phyloP scores from a whole-genome alignment of 345 rosid genomes.

The Mercurialis annua region DNA sequence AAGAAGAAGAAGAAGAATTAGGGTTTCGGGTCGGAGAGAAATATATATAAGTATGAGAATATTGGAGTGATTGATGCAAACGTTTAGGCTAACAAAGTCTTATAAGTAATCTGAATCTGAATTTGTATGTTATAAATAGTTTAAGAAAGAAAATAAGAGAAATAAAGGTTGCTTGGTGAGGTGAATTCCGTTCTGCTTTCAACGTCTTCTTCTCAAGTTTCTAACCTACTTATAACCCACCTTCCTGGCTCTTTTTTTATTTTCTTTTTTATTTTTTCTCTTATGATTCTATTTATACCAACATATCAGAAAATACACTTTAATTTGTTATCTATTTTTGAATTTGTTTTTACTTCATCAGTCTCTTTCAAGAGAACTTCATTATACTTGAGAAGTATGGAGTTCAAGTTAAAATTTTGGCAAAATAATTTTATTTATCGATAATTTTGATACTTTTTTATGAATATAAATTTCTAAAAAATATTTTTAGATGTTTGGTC shows the following conservation, averaged over 20 bases:
- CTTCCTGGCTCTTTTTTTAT: slow-evolving; percentile 12
- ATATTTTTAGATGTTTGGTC: too few relatives aligned
- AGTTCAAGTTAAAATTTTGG: too few relatives aligned
- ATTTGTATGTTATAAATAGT: background rate
- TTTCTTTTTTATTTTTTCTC: background rate
- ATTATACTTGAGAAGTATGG: too few relatives aligned
- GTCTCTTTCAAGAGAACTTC: too few relatives aligned
- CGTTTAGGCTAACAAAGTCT: slow-evolving; percentile 67
- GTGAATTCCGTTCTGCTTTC: slow-evolving; percentile 69
- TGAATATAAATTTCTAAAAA: too few relatives aligned
- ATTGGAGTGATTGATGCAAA: slow-evolving; percentile 58
- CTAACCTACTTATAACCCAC: slow-evolving; percentile 74
- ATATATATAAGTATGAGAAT: background rate
- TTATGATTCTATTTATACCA: too few relatives aligned
- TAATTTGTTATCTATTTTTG: too few relatives aligned
- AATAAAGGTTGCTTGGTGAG: slow-evolving; percentile 62
- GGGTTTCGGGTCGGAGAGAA: slow-evolving; percentile 53
- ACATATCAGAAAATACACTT: too few relatives aligned
- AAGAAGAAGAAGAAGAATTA: background rate
- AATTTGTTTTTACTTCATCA: too few relatives aligned
- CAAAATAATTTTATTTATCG: too few relatives aligned
- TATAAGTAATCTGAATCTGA: slow-evolving; percentile 56
- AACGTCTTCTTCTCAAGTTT: slow-evolving; percentile 53
- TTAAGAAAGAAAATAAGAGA: slow-evolving; percentile 11
- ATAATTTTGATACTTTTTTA: too few relatives aligned